Evolutionary conservation across 148 eudicot genomes (phyloP).

Genomic region (Heliosperma pusillum): DNA sequence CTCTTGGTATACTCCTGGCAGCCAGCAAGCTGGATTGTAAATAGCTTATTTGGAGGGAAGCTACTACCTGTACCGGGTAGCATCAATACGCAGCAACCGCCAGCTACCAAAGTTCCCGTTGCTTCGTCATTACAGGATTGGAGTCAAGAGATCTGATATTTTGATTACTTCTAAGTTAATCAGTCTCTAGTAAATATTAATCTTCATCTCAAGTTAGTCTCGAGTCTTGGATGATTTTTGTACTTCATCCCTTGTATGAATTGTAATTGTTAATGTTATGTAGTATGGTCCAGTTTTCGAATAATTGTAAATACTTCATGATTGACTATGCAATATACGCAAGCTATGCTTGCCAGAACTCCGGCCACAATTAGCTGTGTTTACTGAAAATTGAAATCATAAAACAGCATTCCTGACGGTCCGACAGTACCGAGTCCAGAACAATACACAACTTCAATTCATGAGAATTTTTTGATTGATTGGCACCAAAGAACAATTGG

Average conservation of each 20-base stretch:
- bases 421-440: no score
- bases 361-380: no score
- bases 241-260: not conserved
- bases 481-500: no score
- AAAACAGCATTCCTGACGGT: no score
- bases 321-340: not conserved
- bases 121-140: slow-evolving; percentile 37
- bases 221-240: not conserved
- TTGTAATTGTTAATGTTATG: not conserved
- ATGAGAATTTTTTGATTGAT: no score
- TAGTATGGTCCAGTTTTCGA: not conserved
- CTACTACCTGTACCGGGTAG: slow-evolving; percentile 54
- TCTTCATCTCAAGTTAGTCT: not conserved
- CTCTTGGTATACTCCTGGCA: slow-evolving; percentile 31
- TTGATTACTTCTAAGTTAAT: not conserved
- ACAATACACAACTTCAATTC: no score
- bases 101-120: slow-evolving; percentile 26
- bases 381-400: no score
- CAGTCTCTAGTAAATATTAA: not conserved
- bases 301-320: not conserved
- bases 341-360: no score
- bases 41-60: slow-evolving; percentile 65
- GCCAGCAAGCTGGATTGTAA: slow-evolving; percentile 72
- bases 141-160: slow-evolving; percentile 60
- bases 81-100: slow-evolving; percentile 19